Conservation (phyloP, 495 filamentous ascomycete genomes). For the Penicillium waksmanii region DNA sequence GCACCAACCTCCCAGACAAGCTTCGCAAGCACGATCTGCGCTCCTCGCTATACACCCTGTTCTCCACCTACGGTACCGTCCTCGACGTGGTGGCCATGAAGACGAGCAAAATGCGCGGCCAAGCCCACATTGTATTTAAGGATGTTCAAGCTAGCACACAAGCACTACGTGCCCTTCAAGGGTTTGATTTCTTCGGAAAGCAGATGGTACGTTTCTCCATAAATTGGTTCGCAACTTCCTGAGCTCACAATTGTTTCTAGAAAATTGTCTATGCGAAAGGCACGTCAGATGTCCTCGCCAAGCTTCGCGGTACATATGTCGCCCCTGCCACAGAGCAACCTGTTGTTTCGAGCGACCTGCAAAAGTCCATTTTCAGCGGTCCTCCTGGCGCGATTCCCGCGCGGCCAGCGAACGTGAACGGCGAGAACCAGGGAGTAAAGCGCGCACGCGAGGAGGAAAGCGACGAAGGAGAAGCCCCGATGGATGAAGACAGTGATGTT, state of each 20-base stretch:
- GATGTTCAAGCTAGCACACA: slow-evolving; percentile 87
- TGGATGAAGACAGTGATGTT: slow-evolving; percentile 70
- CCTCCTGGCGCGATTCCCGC: slow-evolving; percentile 56
- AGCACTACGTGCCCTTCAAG: slow-evolving; percentile 85
- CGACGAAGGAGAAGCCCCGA: slow-evolving; percentile 68
- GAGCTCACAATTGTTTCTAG: slow-evolving; percentile 46
- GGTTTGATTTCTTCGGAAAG: slow-evolving; percentile 83
- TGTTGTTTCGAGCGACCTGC: slow-evolving; percentile 71
- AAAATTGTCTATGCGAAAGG: slow-evolving; percentile 87
- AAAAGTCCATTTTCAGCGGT: slow-evolving; percentile 80
- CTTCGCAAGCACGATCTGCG: slow-evolving; percentile 83
- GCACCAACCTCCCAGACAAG: slow-evolving; percentile 83
- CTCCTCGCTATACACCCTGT: slow-evolving; percentile 86
- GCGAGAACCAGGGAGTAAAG: slow-evolving; percentile 57
- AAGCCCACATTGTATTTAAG: slow-evolving; percentile 89
- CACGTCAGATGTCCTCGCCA: slow-evolving; percentile 82
- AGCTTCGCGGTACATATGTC: slow-evolving; percentile 87
- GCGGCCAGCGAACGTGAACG: slow-evolving; percentile 42
- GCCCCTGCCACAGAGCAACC: slow-evolving; percentile 57
- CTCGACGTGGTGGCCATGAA: slow-evolving; percentile 92
- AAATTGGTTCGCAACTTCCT: neutral
- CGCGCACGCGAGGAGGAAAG: slow-evolving; percentile 74
- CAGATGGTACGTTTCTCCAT: slow-evolving; percentile 68
- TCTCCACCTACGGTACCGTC: slow-evolving; percentile 90
- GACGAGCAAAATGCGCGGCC: slow-evolving; percentile 88